These are phyloP conservation scores for Phytophthora citrophthora DNA, from an alignment of 352 stramenopile species.

Conservation along the genomic window DNA sequence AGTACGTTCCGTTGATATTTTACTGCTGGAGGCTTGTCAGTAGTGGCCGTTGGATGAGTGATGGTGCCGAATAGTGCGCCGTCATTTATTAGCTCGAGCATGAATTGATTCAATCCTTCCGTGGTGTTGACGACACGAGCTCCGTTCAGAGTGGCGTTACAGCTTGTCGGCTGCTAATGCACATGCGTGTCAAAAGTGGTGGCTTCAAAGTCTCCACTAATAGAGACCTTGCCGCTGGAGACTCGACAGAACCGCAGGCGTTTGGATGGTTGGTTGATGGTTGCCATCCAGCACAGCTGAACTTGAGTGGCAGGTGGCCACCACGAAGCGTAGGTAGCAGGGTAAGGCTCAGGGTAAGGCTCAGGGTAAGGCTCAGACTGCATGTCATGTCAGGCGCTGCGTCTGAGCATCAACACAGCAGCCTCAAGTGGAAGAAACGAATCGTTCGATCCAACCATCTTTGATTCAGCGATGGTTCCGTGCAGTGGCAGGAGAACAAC, in stretches of 20 bases:
- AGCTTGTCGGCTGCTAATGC: background rate
- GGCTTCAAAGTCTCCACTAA: too few relatives aligned
- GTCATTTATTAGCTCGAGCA: background rate
- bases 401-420: too few relatives aligned
- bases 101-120: background rate
- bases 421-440: background rate
- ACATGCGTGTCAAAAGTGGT: background rate
- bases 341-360: background rate
- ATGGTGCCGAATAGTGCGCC: background rate
- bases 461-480: too few relatives aligned
- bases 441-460: too few relatives aligned
- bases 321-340: background rate
- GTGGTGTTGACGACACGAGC: constrained; percentile 1
- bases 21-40: background rate
- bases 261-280: background rate
- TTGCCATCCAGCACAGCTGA: background rate
- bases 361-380: background rate
- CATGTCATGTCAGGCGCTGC: too few relatives aligned
- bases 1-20: too few relatives aligned
- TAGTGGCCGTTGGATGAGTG: background rate
- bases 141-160: background rate
- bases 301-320: background rate
- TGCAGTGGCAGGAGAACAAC: background rate
- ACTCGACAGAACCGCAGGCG: background rate
- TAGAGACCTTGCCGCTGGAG: background rate